Conservation (phyloP, 78 protist genomes). For the Cyanophora paradoxa region DNA sequence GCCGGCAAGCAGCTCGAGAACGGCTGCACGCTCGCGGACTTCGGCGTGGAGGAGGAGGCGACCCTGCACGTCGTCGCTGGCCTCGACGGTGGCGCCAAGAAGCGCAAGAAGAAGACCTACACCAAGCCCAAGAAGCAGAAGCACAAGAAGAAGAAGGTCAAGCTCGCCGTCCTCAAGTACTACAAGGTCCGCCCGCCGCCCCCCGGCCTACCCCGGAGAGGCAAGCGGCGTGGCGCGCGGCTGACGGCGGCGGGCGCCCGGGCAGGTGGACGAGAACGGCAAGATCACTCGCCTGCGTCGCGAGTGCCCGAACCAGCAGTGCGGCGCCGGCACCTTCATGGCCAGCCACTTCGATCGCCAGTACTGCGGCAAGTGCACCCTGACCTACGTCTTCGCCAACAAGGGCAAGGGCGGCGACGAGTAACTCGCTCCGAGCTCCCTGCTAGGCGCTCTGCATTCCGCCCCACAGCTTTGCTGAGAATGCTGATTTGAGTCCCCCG, state of each 20-base stretch:
- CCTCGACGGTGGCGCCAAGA: constrained; percentile 96
- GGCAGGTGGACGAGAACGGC: constrained; percentile 89
- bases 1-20: neutral
- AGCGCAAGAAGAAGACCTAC: constrained; percentile 96
- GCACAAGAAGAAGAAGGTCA: constrained; percentile 87
- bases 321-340: constrained; percentile 97
- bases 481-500: too few species aligned
- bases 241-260: too few species aligned
- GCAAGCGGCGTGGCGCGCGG: too few species aligned
- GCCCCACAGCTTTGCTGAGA: too few species aligned
- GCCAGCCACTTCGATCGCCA: constrained; percentile 88
- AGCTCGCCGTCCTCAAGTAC: constrained; percentile 91
- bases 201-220: too few species aligned
- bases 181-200: too few species aligned
- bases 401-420: too few species aligned
- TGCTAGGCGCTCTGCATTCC: too few species aligned
- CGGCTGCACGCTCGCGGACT: neutral
- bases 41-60: neutral
- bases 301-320: constrained; percentile 73
- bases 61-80: constrained; percentile 60
- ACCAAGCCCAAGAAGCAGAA: constrained; percentile 93
- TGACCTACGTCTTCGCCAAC: constrained; percentile 62
- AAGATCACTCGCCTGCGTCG: constrained; percentile 74
- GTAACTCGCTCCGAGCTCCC: too few species aligned
- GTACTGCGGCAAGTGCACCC: constrained; percentile 95